Evolutionary conservation across 2,329 filamentous ascomycete genomes (phyloP).

Genomic region (Penicillium sp.): DNA sequence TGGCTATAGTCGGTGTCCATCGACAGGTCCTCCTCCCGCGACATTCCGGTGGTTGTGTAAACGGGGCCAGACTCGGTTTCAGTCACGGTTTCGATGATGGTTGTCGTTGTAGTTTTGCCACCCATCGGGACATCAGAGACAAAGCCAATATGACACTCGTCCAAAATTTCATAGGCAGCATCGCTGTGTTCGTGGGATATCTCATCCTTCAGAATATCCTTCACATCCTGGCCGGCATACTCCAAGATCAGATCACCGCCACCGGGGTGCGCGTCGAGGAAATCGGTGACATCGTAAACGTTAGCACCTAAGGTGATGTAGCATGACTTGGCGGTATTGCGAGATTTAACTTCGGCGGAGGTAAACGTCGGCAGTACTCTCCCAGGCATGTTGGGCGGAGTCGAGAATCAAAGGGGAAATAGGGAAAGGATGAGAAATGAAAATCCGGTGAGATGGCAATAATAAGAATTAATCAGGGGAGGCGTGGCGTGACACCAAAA

Average conservation of each 20-base stretch:
- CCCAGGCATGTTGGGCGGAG: slow-evolving; percentile 63
- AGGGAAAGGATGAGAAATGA: not conserved
- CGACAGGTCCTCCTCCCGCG: slow-evolving; percentile 78
- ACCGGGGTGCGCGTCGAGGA: slow-evolving; percentile 86
- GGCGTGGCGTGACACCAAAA: slow-evolving; percentile 23
- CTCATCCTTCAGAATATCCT: slow-evolving; percentile 76
- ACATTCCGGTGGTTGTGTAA: slow-evolving; percentile 74
- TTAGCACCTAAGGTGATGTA: slow-evolving; percentile 88
- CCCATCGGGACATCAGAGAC: slow-evolving; percentile 59
- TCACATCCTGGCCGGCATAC: slow-evolving; percentile 84
- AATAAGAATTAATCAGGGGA: slow-evolving; percentile 18
- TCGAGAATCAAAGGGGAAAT: not conserved
- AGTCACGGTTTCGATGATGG: slow-evolving; percentile 26
- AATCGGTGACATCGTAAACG: slow-evolving; percentile 93
- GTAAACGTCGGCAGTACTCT: slow-evolving; percentile 81
- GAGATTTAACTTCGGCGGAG: slow-evolving; percentile 73
- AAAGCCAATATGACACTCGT: slow-evolving; percentile 82
- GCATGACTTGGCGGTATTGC: slow-evolving; percentile 78
- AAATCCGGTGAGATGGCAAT: not conserved
- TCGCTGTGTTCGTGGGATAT: slow-evolving; percentile 84
- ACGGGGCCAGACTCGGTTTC: slow-evolving; percentile 30
- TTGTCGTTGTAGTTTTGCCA: slow-evolving; percentile 28
- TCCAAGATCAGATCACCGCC: slow-evolving; percentile 84
- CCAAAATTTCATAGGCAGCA: slow-evolving; percentile 90
- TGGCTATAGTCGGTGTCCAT: slow-evolving; percentile 72